Conservation (phyloP, 495 filamentous ascomycete species). For the Poronia punctata region DNA sequence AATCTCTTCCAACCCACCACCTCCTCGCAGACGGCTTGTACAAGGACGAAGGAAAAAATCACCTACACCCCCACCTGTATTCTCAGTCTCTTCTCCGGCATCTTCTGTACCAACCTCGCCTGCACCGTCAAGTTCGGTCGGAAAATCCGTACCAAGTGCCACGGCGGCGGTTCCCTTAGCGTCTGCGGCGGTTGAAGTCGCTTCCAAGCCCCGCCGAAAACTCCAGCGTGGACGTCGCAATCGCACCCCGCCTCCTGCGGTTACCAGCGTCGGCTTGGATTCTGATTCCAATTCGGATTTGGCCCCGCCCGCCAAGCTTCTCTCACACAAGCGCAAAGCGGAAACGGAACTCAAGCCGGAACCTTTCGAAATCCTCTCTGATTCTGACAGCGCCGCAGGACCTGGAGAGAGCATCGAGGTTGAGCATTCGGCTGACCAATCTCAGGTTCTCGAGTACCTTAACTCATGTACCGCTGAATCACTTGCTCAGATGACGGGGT, state of each 20-base stretch:
- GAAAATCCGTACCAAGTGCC: background rate
- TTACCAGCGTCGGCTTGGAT: slow-evolving; percentile 9
- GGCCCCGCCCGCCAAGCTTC: background rate
- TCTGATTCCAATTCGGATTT: slow-evolving; percentile 2
- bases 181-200: slow-evolving; percentile 25
- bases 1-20: slow-evolving; percentile 2
- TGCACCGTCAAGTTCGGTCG: too few species aligned
- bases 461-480: slow-evolving; percentile 68
- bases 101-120: slow-evolving; percentile 16
- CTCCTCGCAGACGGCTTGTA: slow-evolving; percentile 17
- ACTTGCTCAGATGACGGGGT: slow-evolving; percentile 68
- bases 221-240: slow-evolving; percentile 57
- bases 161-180: background rate
- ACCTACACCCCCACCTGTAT: slow-evolving; percentile 15
- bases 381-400: slow-evolving; percentile 36
- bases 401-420: slow-evolving; percentile 48
- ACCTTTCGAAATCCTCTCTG: slow-evolving; percentile 10
- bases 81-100: slow-evolving; percentile 19
- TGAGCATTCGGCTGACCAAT: background rate
- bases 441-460: slow-evolving; percentile 65
- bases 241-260: slow-evolving; percentile 34
- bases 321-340: slow-evolving; percentile 15
- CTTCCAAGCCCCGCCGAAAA: slow-evolving; percentile 29
- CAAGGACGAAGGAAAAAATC: slow-evolving; percentile 16
- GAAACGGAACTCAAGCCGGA: slow-evolving; percentile 2